These are phyloP conservation scores for Metschnikowia hibisci DNA, from an alignment of 805 yeast genomes.

Conservation along the genomic window DNA sequence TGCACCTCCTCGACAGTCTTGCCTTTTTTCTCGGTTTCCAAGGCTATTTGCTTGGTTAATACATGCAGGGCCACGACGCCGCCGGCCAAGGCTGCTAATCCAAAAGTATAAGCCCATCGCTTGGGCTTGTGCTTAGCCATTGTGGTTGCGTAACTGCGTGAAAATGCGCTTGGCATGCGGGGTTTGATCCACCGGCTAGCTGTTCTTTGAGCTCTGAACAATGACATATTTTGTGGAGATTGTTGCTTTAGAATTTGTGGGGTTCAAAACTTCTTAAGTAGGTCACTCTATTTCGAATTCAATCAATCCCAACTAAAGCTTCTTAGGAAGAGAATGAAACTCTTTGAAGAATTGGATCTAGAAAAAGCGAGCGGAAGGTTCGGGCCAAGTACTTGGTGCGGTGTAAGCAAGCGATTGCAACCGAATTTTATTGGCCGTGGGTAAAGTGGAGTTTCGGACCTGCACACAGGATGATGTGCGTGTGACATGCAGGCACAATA, in stretches of 20 bases:
- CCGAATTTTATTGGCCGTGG: neutral
- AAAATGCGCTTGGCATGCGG: neutral
- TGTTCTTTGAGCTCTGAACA: neutral
- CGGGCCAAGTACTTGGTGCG: neutral
- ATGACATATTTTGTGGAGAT: neutral
- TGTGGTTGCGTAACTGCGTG: neutral
- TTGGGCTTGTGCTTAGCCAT: neutral
- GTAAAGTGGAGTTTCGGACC: neutral
- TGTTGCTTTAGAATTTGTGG: too few relatives aligned
- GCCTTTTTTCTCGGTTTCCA: conserved; percentile 11
- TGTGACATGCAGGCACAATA: neutral
- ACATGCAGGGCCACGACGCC: neutral
- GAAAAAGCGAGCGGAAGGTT: too few relatives aligned
- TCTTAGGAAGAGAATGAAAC: too few relatives aligned
- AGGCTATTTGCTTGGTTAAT: neutral
- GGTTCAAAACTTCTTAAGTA: too few relatives aligned
- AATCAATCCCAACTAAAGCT: too few relatives aligned
- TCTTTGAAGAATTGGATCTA: too few relatives aligned
- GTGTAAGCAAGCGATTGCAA: conserved; percentile 1
- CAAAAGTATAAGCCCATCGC: neutral
- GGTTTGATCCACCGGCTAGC: neutral
- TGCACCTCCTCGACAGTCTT: conserved; percentile 15
- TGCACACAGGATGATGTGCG: neutral
- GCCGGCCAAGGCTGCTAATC: conserved; percentile 4
- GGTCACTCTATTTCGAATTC: too few relatives aligned